Percentiles rank a stretch among this genome's conserved stretches.
These are phyloP conservation scores for Pseudopyrenochaeta lycopersici DNA, from an alignment of 2,329 filamentous ascomycete species.

Conservation along the genomic window DNA sequence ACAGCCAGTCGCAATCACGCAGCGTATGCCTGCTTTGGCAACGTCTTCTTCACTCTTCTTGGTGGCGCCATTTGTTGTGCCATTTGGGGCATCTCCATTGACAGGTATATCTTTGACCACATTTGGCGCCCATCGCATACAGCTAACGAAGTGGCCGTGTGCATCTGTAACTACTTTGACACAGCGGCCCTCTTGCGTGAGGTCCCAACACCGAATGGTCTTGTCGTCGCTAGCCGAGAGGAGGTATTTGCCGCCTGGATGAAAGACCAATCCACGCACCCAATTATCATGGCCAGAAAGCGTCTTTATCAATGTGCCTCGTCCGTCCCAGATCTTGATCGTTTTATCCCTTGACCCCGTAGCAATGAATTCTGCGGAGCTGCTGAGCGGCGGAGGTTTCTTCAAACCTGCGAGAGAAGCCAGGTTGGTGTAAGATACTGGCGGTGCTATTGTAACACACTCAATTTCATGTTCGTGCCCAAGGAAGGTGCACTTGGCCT, in stretches of 20 bases:
- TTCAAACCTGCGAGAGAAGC: slow-evolving; percentile 82
- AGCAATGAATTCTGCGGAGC: slow-evolving; percentile 85
- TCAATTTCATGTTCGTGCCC: slow-evolving; percentile 89
- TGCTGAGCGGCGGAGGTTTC: slow-evolving; percentile 77
- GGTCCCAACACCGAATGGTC: slow-evolving; percentile 91
- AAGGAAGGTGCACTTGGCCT: slow-evolving; percentile 80
- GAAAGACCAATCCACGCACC: slow-evolving; percentile 86
- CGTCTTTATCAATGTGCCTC: slow-evolving; percentile 85
- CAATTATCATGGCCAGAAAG: slow-evolving; percentile 92
- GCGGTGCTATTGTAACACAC: slow-evolving; percentile 86
- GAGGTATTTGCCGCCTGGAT: slow-evolving; percentile 90
- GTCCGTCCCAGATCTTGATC: slow-evolving; percentile 87
- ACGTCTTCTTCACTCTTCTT: slow-evolving; percentile 63
- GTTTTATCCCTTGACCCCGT: slow-evolving; percentile 91
- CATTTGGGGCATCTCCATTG: slow-evolving; percentile 54
- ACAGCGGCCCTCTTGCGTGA: slow-evolving; percentile 87
- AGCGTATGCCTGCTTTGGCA: slow-evolving; percentile 74
- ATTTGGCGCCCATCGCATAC: slow-evolving; percentile 86
- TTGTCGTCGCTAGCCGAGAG: slow-evolving; percentile 89
- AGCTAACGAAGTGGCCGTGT: slow-evolving; percentile 86
- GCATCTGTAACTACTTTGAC: slow-evolving; percentile 81
- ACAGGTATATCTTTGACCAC: slow-evolving; percentile 67
- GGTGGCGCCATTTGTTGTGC: slow-evolving; percentile 53
- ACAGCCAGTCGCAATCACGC: slow-evolving; percentile 86
- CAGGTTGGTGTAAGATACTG: slow-evolving; percentile 79